phyloP scores from a whole-genome alignment of 2,329 filamentous ascomycete genomes.

The Orbilia javanica region DNA sequence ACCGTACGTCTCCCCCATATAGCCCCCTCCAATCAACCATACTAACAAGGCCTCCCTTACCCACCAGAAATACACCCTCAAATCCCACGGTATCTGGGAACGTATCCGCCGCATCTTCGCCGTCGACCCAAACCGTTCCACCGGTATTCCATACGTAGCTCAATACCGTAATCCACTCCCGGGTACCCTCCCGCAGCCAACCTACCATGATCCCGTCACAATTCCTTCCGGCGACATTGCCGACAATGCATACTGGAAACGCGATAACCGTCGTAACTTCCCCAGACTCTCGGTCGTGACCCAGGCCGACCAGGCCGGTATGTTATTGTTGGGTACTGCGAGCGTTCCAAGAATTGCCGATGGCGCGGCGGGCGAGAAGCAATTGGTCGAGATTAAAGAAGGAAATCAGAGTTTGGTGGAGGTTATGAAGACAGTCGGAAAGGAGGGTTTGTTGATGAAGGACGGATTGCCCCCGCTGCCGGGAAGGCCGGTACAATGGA shows the following conservation, averaged over 20 bases:
- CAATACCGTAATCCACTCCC: constrained; percentile 90
- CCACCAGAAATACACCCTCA: constrained; percentile 90
- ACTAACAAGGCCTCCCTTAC: constrained; percentile 48
- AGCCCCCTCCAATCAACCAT: constrained; percentile 47
- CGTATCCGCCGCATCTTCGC: constrained; percentile 80
- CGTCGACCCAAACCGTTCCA: constrained; percentile 88
- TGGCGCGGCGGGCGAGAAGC: constrained; percentile 78
- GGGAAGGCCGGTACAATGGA: constrained; percentile 72
- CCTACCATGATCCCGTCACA: constrained; percentile 85
- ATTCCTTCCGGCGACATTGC: constrained; percentile 86
- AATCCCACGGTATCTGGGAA: constrained; percentile 91
- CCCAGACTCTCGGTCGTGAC: constrained; percentile 81
- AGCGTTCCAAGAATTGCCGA: constrained; percentile 84
- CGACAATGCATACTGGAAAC: constrained; percentile 96
- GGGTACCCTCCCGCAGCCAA: constrained; percentile 76
- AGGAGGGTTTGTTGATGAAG: constrained; percentile 73
- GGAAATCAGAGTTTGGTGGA: constrained; percentile 79
- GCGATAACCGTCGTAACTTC: constrained; percentile 85
- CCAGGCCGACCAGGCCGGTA: constrained; percentile 85
- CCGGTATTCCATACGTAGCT: constrained; percentile 90
- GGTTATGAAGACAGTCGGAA: constrained; percentile 76
- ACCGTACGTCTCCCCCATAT: constrained; percentile 68
- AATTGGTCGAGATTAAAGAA: constrained; percentile 81
- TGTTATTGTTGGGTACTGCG: constrained; percentile 86
- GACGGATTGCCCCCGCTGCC: constrained; percentile 89